These are phyloP conservation scores for Protomyces lactucae-debilis DNA, from an alignment of 1,139 yeast genomes.

Conservation along the genomic window DNA sequence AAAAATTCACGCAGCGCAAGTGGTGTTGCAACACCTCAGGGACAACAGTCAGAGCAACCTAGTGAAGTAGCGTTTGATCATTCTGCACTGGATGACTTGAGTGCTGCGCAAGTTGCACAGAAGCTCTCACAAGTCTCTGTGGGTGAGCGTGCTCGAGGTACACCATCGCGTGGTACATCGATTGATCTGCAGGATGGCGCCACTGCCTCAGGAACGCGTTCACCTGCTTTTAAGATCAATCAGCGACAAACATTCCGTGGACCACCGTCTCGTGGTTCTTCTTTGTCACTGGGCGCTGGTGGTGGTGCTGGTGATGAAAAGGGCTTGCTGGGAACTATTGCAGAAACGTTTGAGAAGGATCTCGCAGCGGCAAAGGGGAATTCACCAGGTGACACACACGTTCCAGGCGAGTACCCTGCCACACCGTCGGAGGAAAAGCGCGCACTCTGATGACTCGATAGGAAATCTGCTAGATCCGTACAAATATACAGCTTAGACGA, in stretches of 20 bases:
- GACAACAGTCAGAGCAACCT: neutral
- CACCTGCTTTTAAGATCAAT: constrained; percentile 23
- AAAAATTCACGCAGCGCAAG: constrained; percentile 13
- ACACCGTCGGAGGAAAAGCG: neutral
- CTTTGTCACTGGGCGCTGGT: constrained; percentile 7
- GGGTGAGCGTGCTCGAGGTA: constrained; percentile 14
- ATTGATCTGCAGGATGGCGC: constrained; percentile 14
- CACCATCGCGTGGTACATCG: constrained; percentile 10
- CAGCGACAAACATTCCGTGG: constrained; percentile 15
- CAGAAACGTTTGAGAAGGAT: constrained; percentile 23
- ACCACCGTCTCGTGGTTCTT: constrained; percentile 23
- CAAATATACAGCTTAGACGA: no score
- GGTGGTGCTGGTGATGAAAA: constrained; percentile 7
- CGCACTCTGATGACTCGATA: neutral
- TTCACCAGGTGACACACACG: constrained; percentile 8
- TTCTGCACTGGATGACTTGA: constrained; percentile 12
- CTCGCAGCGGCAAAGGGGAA: constrained; percentile 22
- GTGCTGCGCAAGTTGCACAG: constrained; percentile 9
- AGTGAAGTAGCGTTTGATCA: constrained; percentile 1
- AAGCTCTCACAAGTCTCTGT: constrained; percentile 10
- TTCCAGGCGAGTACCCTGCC: constrained; percentile 12
- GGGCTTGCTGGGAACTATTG: constrained; percentile 11
- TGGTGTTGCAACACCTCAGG: constrained; percentile 8
- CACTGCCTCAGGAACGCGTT: neutral
- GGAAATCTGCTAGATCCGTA: no score